Evolutionary conservation across 164 flowering plant species (phyloP).

Genomic region (Pachysandra terminalis): DNA sequence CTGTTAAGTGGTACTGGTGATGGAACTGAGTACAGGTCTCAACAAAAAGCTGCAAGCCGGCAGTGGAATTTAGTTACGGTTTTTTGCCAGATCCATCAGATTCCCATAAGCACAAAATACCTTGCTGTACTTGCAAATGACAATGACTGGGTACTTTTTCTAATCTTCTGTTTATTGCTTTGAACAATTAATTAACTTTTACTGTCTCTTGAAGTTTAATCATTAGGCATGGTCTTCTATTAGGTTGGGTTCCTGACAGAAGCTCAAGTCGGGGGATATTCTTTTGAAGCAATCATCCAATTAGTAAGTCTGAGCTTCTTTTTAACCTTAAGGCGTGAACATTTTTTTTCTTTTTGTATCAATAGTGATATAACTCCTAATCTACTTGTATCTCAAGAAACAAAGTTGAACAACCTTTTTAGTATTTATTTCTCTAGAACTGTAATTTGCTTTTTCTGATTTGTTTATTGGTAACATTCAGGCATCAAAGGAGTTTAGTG

Average conservation of each 20-base stretch:
- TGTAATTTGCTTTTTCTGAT: conserved; percentile 5
- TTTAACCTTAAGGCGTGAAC: background rate
- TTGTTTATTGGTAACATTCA: conserved; percentile 21
- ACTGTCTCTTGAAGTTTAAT: conserved; percentile 4
- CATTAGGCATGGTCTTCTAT: conserved; percentile 11
- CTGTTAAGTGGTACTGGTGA: conserved; percentile 68
- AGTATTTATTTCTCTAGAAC: background rate
- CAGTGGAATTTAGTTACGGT: conserved; percentile 80
- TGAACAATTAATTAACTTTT: background rate
- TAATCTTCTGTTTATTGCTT: conserved; percentile 2
- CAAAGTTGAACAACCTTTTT: background rate
- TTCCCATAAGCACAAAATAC: conserved; percentile 85
- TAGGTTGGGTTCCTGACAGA: conserved; percentile 94
- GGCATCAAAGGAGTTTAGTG: conserved; percentile 88
- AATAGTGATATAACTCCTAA: background rate
- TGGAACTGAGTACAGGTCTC: conserved; percentile 72
- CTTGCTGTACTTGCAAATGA: conserved; percentile 85
- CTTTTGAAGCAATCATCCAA: conserved; percentile 63
- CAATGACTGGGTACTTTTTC: conserved; percentile 84
- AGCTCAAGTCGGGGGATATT: conserved; percentile 82
- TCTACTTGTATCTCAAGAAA: background rate
- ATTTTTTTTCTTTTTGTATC: background rate
- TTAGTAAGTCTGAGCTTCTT: conserved; percentile 48
- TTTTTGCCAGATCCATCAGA: conserved; percentile 86
- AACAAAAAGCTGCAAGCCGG: conserved; percentile 82